A percentile compares a stretch with the other conserved stretches of the same genome.
Evolutionary conservation across 768 basidiomycete species (phyloP).

Genomic region (Boletus sensibilis): DNA sequence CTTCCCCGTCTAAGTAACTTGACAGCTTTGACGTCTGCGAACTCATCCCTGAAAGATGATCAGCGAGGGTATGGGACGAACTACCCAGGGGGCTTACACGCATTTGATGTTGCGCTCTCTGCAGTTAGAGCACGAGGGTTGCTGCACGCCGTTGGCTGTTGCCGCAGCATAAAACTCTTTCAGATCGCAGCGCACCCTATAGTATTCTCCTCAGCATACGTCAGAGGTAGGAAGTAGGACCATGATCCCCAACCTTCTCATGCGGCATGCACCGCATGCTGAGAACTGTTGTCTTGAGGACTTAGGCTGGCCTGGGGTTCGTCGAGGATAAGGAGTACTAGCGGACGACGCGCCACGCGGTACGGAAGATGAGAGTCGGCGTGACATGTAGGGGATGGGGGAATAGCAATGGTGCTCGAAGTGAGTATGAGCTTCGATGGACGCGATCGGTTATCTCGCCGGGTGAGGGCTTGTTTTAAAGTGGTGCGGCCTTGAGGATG

Average conservation of each 20-base stretch:
- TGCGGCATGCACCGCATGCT: slow-evolving; percentile 92
- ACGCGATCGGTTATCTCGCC: slow-evolving; percentile 26
- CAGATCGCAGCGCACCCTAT: slow-evolving; percentile 89
- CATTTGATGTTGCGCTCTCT: slow-evolving; percentile 86
- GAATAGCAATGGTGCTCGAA: slow-evolving; percentile 8
- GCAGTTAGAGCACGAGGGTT: slow-evolving; percentile 80
- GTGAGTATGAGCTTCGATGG: slow-evolving; percentile 18
- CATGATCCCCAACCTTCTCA: slow-evolving; percentile 59
- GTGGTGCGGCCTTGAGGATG: slow-evolving; percentile 18
- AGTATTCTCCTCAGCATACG: background rate
- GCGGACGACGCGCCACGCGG: slow-evolving; percentile 29
- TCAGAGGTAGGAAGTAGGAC: background rate
- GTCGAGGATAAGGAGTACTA: slow-evolving; percentile 41
- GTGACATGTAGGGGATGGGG: slow-evolving; percentile 50
- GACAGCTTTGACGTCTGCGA: slow-evolving; percentile 86
- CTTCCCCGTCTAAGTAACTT: slow-evolving; percentile 79
- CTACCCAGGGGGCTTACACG: slow-evolving; percentile 64
- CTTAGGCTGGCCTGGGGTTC: slow-evolving; percentile 62
- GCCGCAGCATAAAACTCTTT: slow-evolving; percentile 69
- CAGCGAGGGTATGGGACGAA: background rate
- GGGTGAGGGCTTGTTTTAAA: slow-evolving; percentile 16
- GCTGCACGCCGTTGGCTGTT: slow-evolving; percentile 41
- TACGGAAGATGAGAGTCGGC: slow-evolving; percentile 44
- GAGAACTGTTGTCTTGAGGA: slow-evolving; percentile 83
- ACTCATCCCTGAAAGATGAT: slow-evolving; percentile 67